phyloP scores from a whole-genome alignment of 768 basidiomycete genomes.

The Tulasnella sp. region DNA sequence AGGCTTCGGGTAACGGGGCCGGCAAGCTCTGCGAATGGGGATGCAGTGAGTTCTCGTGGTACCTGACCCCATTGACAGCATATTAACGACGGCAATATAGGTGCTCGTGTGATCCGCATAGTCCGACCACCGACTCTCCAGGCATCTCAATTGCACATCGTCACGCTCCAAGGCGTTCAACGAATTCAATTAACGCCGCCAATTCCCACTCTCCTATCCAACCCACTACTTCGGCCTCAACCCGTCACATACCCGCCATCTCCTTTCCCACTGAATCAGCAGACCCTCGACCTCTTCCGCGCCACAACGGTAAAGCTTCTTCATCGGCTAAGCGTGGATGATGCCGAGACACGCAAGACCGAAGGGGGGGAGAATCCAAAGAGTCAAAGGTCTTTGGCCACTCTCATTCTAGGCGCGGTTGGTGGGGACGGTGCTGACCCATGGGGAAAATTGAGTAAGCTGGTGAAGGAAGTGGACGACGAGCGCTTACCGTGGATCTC shows the following conservation, averaged over 20 bases:
- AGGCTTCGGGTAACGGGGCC: conserved; percentile 13
- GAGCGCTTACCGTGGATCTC: conserved; percentile 36
- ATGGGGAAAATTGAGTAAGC: conserved; percentile 10
- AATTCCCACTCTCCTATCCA: conserved; percentile 21
- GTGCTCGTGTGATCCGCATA: conserved; percentile 61
- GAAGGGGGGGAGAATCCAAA: background rate
- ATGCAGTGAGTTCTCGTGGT: conserved; percentile 18
- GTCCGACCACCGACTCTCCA: conserved; percentile 49
- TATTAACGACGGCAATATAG: conserved; percentile 20
- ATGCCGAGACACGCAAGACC: conserved; percentile 35
- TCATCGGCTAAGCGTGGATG: conserved; percentile 42
- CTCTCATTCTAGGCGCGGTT: background rate
- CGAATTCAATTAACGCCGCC: conserved; percentile 47
- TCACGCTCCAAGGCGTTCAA: conserved; percentile 62
- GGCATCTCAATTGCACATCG: conserved; percentile 49
- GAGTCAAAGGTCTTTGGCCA: background rate
- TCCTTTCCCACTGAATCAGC: conserved; percentile 36
- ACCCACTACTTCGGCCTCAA: conserved; percentile 24
- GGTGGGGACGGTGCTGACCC: background rate
- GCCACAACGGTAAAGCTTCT: conserved; percentile 53
- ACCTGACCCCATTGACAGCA: background rate
- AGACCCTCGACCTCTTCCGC: conserved; percentile 57
- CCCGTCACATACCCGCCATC: conserved; percentile 27
- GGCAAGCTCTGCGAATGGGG: conserved; percentile 15
- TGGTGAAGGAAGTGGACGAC: conserved; percentile 8